A percentile compares a stretch with the other conserved stretches of the same genome.
phyloP scores from a whole-genome alignment of 345 rosid species.

The Hypericum androsaemum region DNA sequence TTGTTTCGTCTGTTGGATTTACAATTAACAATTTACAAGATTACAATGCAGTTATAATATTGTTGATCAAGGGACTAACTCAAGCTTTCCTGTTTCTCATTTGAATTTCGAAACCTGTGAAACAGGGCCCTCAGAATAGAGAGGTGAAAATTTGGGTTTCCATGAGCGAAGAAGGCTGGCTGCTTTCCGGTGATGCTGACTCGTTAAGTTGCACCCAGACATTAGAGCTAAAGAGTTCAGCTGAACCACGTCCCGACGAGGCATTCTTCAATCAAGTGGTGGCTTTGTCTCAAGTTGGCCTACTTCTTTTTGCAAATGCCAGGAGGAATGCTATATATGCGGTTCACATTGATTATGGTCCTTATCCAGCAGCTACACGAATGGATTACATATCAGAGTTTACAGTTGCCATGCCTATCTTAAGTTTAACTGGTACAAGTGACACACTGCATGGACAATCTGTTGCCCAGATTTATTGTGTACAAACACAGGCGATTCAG shows the following conservation, averaged over 20 bases:
- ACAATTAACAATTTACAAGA: no score
- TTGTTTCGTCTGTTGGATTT: no score
- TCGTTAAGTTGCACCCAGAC: slow-evolving; percentile 75
- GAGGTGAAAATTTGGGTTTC: slow-evolving; percentile 83
- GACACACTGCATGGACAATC: slow-evolving; percentile 47
- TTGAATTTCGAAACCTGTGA: background rate
- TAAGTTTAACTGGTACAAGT: slow-evolving; percentile 76
- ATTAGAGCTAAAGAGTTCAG: slow-evolving; percentile 62
- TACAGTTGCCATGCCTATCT: slow-evolving; percentile 83
- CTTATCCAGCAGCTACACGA: slow-evolving; percentile 51
- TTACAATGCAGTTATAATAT: no score
- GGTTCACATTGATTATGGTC: slow-evolving; percentile 72
- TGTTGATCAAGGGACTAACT: no score
- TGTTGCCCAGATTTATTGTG: slow-evolving; percentile 70
- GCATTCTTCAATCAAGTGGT: slow-evolving; percentile 82
- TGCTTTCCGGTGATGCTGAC: slow-evolving; percentile 49
- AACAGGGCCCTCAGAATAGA: slow-evolving; percentile 70
- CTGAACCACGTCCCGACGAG: slow-evolving; percentile 44
- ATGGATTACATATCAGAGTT: slow-evolving; percentile 84
- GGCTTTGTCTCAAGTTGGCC: slow-evolving; percentile 54
- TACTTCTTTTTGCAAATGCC: slow-evolving; percentile 76
- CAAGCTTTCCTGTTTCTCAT: no score
- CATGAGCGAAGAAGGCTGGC: slow-evolving; percentile 70
- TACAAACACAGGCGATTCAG: slow-evolving; percentile 88
- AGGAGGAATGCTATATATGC: slow-evolving; percentile 78